Conservation (phyloP, 2,329 filamentous ascomycete genomes). For the Grosmannia serpens region DNA sequence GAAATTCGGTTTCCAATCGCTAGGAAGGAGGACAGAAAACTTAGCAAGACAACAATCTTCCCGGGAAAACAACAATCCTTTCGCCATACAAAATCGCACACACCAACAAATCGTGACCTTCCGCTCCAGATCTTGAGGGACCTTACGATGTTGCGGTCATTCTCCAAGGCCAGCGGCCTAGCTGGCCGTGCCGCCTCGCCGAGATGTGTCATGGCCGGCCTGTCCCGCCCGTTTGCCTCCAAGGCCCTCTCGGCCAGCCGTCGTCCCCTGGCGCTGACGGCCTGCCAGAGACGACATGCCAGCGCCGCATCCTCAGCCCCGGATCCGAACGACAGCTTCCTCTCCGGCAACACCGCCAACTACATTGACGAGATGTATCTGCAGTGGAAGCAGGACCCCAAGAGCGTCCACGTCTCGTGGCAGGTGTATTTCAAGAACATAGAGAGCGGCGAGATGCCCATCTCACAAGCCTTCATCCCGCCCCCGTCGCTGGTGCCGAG, state of each 20-base stretch:
- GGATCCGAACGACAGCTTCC: conserved; percentile 89
- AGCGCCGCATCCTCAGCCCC: conserved; percentile 43
- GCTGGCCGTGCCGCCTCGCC: conserved; percentile 5
- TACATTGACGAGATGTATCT: conserved; percentile 99
- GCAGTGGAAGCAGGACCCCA: conserved; percentile 88
- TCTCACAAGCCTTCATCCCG: conserved; percentile 92
- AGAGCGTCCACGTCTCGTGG: conserved; percentile 95
- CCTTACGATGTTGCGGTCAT: conserved; percentile 11
- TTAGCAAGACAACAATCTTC: background rate
- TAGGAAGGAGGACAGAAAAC: too few relatives aligned
- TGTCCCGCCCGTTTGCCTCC: conserved; percentile 3
- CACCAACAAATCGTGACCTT: too few relatives aligned
- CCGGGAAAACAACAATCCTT: background rate
- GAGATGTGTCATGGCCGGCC: conserved; percentile 1
- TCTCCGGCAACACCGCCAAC: conserved; percentile 92
- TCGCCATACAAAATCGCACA: too few relatives aligned
- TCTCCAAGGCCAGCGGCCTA: conserved; percentile 10
- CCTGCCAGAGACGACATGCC: conserved; percentile 38
- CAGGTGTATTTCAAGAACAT: conserved; percentile 99
- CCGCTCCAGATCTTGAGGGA: background rate
- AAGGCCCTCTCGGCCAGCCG: conserved; percentile 28
- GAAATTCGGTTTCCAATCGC: too few relatives aligned
- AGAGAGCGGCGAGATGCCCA: conserved; percentile 95
- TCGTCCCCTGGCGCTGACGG: conserved; percentile 36
- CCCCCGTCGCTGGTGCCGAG: conserved; percentile 83